Conservation (phyloP, 371 early-diverging fungal genomes). For the Rhizopus arrhizus region DNA sequence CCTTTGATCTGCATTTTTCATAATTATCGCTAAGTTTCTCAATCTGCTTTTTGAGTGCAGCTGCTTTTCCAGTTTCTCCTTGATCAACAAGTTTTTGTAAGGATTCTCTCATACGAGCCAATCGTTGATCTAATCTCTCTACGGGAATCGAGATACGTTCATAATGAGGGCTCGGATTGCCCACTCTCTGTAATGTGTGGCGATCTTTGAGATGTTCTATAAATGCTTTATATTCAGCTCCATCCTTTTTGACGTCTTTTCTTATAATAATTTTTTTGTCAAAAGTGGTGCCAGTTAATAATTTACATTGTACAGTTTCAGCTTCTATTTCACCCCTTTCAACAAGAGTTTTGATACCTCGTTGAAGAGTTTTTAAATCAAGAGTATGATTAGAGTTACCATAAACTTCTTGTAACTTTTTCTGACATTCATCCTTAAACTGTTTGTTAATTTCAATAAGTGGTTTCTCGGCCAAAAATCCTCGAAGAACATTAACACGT, state of each 20-base stretch:
- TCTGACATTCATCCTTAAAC: background rate
- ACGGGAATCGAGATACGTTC: slow-evolving; percentile 15
- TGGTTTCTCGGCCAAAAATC: slow-evolving; percentile 20
- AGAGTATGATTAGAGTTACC: background rate
- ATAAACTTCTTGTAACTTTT: background rate
- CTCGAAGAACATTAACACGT: slow-evolving; percentile 26
- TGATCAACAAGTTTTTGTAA: slow-evolving; percentile 1
- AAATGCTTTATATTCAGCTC: slow-evolving; percentile 25
- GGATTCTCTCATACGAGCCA: slow-evolving; percentile 29
- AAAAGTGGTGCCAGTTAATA: slow-evolving; percentile 7
- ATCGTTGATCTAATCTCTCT: slow-evolving; percentile 30
- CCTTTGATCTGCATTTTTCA: background rate
- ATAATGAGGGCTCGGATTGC: background rate
- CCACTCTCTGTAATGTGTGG: background rate
- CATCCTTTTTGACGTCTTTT: slow-evolving; percentile 19
- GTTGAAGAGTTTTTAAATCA: slow-evolving; percentile 27
- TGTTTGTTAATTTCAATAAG: slow-evolving; percentile 23
- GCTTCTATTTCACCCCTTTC: slow-evolving; percentile 16
- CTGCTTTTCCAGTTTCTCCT: slow-evolving; percentile 8
- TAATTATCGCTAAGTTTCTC: slow-evolving; percentile 6
- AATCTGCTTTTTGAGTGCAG: slow-evolving; percentile 3
- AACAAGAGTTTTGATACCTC: slow-evolving; percentile 5
- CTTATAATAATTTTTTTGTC: slow-evolving; percentile 15
- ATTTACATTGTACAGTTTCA: background rate
- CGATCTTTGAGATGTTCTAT: slow-evolving; percentile 14